phyloP scores from a whole-genome alignment of 2,329 filamentous ascomycete genomes.

The Fusarium luffae region DNA sequence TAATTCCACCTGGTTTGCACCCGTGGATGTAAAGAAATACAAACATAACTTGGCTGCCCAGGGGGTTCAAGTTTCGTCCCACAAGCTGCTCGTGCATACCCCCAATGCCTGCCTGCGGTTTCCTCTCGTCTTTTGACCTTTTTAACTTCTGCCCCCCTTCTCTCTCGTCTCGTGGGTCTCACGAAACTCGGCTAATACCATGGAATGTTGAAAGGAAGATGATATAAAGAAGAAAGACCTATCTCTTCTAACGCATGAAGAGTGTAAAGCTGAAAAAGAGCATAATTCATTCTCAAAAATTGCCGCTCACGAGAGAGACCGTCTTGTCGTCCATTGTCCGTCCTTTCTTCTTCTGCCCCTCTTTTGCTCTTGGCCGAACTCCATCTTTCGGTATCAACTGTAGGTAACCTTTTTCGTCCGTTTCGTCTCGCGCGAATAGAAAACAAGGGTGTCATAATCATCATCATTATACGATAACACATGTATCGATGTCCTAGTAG shows the following conservation, averaged over 20 bases:
- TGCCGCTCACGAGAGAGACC: conserved; percentile 6
- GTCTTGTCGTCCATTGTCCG: not conserved
- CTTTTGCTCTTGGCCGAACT: conserved; percentile 16
- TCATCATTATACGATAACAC: conserved; percentile 13
- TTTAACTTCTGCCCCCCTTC: conserved; percentile 1
- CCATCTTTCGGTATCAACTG: conserved; percentile 19
- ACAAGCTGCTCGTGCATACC: conserved; percentile 13
- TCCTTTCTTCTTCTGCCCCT: conserved; percentile 24
- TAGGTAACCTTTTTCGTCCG: conserved; percentile 16
- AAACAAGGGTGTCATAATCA: conserved; percentile 31
- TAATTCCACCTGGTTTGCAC: conserved; percentile 11
- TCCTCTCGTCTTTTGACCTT: conserved; percentile 7
- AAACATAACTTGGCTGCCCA: conserved; percentile 15
- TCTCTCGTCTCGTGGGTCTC: not conserved
- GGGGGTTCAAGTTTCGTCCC: conserved; percentile 15
- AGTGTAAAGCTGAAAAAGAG: conserved; percentile 4
- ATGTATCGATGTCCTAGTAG: conserved; percentile 19
- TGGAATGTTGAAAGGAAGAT: not conserved
- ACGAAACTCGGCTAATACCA: conserved; percentile 16
- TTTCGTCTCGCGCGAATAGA: conserved; percentile 13
- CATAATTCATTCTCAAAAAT: conserved; percentile 7
- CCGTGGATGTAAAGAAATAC: conserved; percentile 28
- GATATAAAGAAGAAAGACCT: conserved; percentile 1
- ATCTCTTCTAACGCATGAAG: conserved; percentile 2
- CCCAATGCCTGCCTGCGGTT: conserved; percentile 3